These are phyloP conservation scores for Cryptococcus sp. DNA, from an alignment of 1,284 basidiomycete species.

Conservation along the genomic window DNA sequence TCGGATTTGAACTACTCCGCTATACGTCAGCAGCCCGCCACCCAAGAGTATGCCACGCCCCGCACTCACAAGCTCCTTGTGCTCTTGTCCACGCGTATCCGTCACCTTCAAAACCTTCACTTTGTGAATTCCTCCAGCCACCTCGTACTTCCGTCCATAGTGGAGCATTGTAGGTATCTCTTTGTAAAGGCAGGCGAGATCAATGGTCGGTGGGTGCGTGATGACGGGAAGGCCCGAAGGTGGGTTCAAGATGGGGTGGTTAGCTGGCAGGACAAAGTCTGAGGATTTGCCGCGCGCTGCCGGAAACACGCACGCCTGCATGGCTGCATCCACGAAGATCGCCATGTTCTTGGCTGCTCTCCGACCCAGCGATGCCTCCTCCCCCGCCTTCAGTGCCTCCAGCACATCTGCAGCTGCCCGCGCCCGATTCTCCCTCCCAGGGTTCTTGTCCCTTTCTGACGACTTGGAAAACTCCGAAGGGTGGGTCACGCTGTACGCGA, in stretches of 20 bases:
- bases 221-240: constrained; percentile 71
- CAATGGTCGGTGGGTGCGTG: constrained; percentile 69
- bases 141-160: constrained; percentile 62
- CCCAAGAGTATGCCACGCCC: too few relatives aligned
- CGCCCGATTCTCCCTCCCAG: constrained; percentile 39
- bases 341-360: constrained; percentile 59
- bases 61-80: constrained; percentile 73
- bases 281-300: constrained; percentile 2
- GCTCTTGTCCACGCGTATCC: constrained; percentile 65
- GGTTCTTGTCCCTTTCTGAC: too few relatives aligned
- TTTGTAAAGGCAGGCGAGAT: constrained; percentile 65
- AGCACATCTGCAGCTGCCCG: constrained; percentile 74
- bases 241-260: constrained; percentile 45
- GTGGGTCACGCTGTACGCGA: constrained; percentile 33
- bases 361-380: constrained; percentile 46
- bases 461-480: neutral
- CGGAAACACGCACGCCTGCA: constrained; percentile 72
- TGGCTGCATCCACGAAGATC: constrained; percentile 54
- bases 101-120: constrained; percentile 77
- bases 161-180: constrained; percentile 63
- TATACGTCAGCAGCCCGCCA: neutral
- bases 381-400: constrained; percentile 65
- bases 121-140: constrained; percentile 73
- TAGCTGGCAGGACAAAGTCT: too few relatives aligned
- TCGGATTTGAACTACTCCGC: constrained; percentile 77